Base-by-base conservation (phyloP, 2,329 filamentous ascomycete genomes). In the Aschersonia sp. region DNA sequence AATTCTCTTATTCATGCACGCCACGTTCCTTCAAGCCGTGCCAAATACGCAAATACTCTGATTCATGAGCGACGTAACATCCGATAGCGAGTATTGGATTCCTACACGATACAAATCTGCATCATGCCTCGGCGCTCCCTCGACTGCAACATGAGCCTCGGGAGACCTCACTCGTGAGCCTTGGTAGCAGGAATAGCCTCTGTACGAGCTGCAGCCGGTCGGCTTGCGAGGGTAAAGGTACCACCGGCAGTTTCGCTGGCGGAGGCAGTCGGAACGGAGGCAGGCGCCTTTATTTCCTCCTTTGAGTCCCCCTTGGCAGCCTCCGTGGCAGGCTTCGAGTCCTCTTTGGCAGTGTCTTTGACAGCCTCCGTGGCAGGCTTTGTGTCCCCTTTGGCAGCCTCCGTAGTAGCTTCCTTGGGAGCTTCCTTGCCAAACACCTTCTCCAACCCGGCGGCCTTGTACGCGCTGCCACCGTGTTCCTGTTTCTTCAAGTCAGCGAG, bases 401-500 rank as follows among this genome's bases (percentile, higher is more conserved):
- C 35, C n/a, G 44, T n/a, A n/a, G 22, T 22, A 22, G 22, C 22
- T 22, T 50, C 14, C 54, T 62, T 58, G 42, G 65, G 56, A 60
- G 70, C 70, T 58, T 72, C 69, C 61, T 73, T 76, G 44, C 73
- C 76, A 55, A 79, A 75, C 45, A 79, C 66, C 55, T 68, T 71
- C 56, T 79, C 73, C 4, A 80, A 66, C 2, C 76, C 76, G 6
- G 74, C 63, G 2, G 75, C 71, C 68, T 77, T 77, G 64, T 77
- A 73, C 43, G 79, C 75, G 53, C 70, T 77, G 46, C 73, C 74
- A 22, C 76, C 76, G 43, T 71, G 64, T 62, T 78, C 72, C 51
- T 79, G 67, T 63, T 79, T 81, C 82, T 96, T 96, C 55, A 98
- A 67, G 54, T 94, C 81, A 45, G 90, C 90, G 47, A 98, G 73